Percentiles rank a stretch among this genome's conserved stretches.
Conservation (phyloP, 495 filamentous ascomycete genomes). For the Trichoderma orchidacearum region DNA sequence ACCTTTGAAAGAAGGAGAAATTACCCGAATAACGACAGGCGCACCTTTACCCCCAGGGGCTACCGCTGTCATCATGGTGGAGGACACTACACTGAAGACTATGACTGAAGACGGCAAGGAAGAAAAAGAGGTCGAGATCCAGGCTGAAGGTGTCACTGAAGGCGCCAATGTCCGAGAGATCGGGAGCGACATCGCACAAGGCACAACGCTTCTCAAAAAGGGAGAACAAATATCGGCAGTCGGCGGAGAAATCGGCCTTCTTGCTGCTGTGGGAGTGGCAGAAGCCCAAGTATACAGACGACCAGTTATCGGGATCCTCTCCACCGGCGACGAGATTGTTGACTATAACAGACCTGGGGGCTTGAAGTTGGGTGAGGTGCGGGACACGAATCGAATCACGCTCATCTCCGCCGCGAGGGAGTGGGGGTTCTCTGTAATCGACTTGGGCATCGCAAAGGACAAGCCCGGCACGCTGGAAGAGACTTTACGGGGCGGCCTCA, state of each 20-base stretch:
- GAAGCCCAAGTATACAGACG: constrained; percentile 64
- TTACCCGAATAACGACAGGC: constrained; percentile 86
- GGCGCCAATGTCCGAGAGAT: constrained; percentile 87
- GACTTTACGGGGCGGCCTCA: constrained; percentile 57
- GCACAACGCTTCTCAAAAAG: constrained; percentile 52
- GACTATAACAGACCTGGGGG: constrained; percentile 49
- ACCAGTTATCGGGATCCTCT: constrained; percentile 74
- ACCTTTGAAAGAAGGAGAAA: constrained; percentile 54
- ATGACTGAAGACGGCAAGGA: constrained; percentile 69
- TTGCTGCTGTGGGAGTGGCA: constrained; percentile 68
- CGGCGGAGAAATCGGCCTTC: constrained; percentile 80
- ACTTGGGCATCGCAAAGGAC: constrained; percentile 81
- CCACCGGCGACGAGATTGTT: constrained; percentile 91
- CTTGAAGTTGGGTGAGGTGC: constrained; percentile 67
- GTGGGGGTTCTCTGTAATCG: constrained; percentile 69
- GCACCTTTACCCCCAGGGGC: constrained; percentile 82
- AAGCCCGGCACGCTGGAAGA: constrained; percentile 64
- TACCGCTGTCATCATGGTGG: constrained; percentile 92
- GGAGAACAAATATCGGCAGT: constrained; percentile 69
- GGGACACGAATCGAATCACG: constrained; percentile 84
- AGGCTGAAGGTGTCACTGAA: constrained; percentile 55
- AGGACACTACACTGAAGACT: constrained; percentile 67
- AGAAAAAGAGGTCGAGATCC: constrained; percentile 75
- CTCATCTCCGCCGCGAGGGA: constrained; percentile 61
- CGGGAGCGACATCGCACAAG: constrained; percentile 69